Percentiles rank a stretch among this genome's conserved stretches.
These are phyloP conservation scores for Candida arabinofermentans DNA, from an alignment of 805 yeast genomes.

Conservation along the genomic window DNA sequence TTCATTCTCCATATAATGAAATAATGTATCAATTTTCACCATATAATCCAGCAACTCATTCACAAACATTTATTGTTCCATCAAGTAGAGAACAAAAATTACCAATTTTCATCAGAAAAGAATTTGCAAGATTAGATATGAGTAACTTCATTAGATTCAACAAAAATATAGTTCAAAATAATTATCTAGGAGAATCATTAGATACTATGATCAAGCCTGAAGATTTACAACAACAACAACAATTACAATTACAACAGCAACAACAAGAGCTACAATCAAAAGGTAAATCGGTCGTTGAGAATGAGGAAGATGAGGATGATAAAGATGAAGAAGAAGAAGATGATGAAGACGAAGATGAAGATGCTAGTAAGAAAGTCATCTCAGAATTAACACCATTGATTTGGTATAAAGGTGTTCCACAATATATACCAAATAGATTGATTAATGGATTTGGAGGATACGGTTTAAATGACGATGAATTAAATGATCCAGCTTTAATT, in stretches of 20 bases:
- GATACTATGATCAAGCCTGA: slow-evolving; percentile 19
- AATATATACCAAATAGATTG: slow-evolving; percentile 39
- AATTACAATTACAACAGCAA: no score
- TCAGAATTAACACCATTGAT: slow-evolving; percentile 36
- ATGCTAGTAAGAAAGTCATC: not conserved
- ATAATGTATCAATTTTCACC: slow-evolving; percentile 29
- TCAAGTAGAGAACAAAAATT: slow-evolving; percentile 32
- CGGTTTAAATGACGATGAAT: not conserved
- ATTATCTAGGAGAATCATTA: slow-evolving; percentile 13
- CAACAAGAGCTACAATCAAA: no score
- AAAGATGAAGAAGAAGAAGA: slow-evolving; percentile 4
- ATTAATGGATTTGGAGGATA: slow-evolving; percentile 20
- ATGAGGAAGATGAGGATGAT: not conserved
- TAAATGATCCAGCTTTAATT: slow-evolving; percentile 5
- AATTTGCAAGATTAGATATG: slow-evolving; percentile 30
- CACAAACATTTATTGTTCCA: slow-evolving; percentile 35
- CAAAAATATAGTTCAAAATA: slow-evolving; percentile 16
- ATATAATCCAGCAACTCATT: slow-evolving; percentile 27
- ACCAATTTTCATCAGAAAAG: slow-evolving; percentile 31
- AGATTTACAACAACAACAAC: slow-evolving; percentile 11
- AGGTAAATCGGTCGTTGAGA: slow-evolving; percentile 1
- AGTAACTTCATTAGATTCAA: slow-evolving; percentile 29
- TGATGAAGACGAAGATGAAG: no score
- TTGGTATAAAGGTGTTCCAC: slow-evolving; percentile 71
- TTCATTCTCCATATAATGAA: slow-evolving; percentile 30